These are phyloP conservation scores for Schizosaccharomyces versatilis DNA, from an alignment of 1,139 yeast species.

Conservation along the genomic window DNA sequence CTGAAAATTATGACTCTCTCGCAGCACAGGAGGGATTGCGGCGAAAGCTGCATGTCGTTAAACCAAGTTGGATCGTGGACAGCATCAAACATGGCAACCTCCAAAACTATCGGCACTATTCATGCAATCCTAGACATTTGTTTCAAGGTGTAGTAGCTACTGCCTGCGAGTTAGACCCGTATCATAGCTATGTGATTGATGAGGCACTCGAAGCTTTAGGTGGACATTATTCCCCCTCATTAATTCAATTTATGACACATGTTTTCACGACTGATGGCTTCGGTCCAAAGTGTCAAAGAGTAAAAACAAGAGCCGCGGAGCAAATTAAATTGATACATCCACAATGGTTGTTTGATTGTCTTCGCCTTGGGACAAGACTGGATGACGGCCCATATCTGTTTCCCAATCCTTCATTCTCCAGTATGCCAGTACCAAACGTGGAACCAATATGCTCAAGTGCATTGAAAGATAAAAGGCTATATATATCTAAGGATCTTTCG, in stretches of 20 bases:
- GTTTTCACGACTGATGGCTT: constrained; percentile 35
- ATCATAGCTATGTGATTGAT: constrained; percentile 42
- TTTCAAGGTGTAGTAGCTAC: constrained; percentile 42
- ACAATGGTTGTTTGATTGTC: constrained; percentile 51
- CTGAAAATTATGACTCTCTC: background rate
- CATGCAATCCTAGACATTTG: constrained; percentile 49
- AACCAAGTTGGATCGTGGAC: background rate
- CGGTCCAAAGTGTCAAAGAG: constrained; percentile 20
- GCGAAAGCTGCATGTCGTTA: background rate
- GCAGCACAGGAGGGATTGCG: background rate
- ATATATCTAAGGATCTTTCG: background rate
- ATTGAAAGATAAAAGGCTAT: constrained; percentile 4
- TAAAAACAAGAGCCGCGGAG: constrained; percentile 9
- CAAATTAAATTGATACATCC: constrained; percentile 42
- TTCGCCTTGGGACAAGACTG: constrained; percentile 30
- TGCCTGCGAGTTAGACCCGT: constrained; percentile 34
- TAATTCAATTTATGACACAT: constrained; percentile 59
- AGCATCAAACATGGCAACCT: background rate
- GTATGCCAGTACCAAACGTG: background rate
- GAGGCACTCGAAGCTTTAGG: constrained; percentile 55
- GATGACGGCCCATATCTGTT: constrained; percentile 34
- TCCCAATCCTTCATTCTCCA: constrained; percentile 4
- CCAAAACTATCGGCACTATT: constrained; percentile 19
- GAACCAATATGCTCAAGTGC: constrained; percentile 1
- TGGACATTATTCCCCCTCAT: constrained; percentile 42